A percentile compares a stretch with the other conserved stretches of the same genome.
phyloP scores from a whole-genome alignment of 495 filamentous ascomycete species.

The Podospora pseudopauciseta region DNA sequence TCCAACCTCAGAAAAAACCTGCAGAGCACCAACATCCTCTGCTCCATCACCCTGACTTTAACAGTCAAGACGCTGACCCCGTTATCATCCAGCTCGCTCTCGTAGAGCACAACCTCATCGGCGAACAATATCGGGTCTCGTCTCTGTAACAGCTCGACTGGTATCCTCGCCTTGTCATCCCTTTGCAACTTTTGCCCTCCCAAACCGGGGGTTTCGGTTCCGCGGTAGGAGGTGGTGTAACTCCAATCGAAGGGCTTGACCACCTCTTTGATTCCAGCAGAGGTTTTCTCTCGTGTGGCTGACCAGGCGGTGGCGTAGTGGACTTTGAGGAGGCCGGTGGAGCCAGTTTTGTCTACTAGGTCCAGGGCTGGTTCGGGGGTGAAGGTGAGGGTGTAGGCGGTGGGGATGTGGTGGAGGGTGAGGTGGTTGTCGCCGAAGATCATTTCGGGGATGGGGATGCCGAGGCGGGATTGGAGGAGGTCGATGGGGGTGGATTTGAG shows the following conservation, averaged over 20 bases:
- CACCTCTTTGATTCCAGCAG: slow-evolving; percentile 86
- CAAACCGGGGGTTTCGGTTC: slow-evolving; percentile 45
- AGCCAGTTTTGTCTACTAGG: slow-evolving; percentile 88
- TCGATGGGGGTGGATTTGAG: slow-evolving; percentile 89
- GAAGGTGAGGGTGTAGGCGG: slow-evolving; percentile 73
- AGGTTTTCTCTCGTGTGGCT: slow-evolving; percentile 73
- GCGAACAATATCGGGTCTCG: slow-evolving; percentile 89
- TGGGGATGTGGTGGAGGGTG: slow-evolving; percentile 61
- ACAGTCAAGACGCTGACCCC: slow-evolving; percentile 82
- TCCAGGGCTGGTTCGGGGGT: slow-evolving; percentile 83
- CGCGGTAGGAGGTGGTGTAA: slow-evolving; percentile 82
- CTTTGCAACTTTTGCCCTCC: not conserved
- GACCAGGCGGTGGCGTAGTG: slow-evolving; percentile 91
- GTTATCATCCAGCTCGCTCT: slow-evolving; percentile 97
- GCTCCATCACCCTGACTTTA: slow-evolving; percentile 90
- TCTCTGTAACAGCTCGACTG: slow-evolving; percentile 74
- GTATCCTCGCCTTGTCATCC: slow-evolving; percentile 51
- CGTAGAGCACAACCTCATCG: slow-evolving; percentile 91
- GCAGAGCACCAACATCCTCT: slow-evolving; percentile 73
- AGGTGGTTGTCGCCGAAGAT: slow-evolving; percentile 96
- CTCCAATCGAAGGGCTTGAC: slow-evolving; percentile 98
- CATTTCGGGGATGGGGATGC: slow-evolving; percentile 93
- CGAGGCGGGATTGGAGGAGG: slow-evolving; percentile 69
- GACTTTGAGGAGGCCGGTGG: slow-evolving; percentile 74
- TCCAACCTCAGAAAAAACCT: slow-evolving; percentile 95